Percentiles rank a stretch among this genome's conserved stretches.
phyloP scores from a whole-genome alignment of 331 rosid species.

The Rhamnella rubrinervis region DNA sequence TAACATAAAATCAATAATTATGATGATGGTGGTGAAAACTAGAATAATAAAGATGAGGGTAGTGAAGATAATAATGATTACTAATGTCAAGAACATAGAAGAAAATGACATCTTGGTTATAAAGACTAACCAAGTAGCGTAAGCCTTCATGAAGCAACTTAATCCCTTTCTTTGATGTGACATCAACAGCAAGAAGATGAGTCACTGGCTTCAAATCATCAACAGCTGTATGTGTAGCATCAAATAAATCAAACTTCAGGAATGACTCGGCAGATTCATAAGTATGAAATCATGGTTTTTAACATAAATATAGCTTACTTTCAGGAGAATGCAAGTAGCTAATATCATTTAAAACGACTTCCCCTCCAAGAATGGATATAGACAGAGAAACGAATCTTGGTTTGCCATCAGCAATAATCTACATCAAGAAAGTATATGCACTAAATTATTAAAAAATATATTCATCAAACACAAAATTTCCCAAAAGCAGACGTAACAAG shows the following conservation, averaged over 20 bases:
- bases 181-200: conserved; percentile 79
- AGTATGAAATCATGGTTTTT: conserved; percentile 19
- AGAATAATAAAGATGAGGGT: conserved; percentile 11
- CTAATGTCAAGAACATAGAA: conserved; percentile 18
- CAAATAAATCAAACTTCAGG: conserved; percentile 33
- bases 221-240: conserved; percentile 43
- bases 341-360: conserved; percentile 50
- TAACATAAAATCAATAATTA: conserved; percentile 11
- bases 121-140: conserved; percentile 64
- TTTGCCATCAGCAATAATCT: conserved; percentile 82
- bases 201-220: conserved; percentile 95
- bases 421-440: conserved; percentile 1
- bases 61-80: conserved; percentile 11
- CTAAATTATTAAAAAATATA: not conserved
- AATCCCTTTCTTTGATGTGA: conserved; percentile 66
- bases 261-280: conserved; percentile 13
- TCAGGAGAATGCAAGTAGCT: conserved; percentile 77
- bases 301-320: conserved; percentile 60
- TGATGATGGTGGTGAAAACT: conserved; percentile 17
- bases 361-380: conserved; percentile 53
- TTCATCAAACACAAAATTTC: conserved; percentile 6
- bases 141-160: conserved; percentile 80
- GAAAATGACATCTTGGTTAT: conserved; percentile 21
- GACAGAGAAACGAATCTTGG: conserved; percentile 72
- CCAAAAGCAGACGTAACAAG: not conserved